These are phyloP conservation scores for Pythium chondricola DNA, from an alignment of 352 stramenopile species.

Conservation along the genomic window DNA sequence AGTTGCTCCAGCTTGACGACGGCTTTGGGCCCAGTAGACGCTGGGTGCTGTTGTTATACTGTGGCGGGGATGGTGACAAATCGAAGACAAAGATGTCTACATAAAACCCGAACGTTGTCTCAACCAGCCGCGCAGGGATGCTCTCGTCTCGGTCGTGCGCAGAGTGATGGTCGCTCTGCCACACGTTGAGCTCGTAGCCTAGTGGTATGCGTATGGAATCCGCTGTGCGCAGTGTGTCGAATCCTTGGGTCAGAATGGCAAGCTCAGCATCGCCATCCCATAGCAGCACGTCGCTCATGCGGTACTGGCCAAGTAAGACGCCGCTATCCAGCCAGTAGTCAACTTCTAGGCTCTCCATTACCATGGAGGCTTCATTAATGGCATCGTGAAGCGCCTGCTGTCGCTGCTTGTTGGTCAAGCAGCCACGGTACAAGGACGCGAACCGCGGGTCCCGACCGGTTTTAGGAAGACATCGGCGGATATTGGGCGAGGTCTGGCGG, in stretches of 20 bases:
- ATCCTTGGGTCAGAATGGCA: constrained; percentile 37
- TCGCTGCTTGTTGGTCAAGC: constrained; percentile 32
- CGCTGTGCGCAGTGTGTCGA: constrained; percentile 28
- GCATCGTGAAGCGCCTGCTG: constrained; percentile 31
- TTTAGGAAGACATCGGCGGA: constrained; percentile 11
- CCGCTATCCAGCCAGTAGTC: constrained; percentile 70
- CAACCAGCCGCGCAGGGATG: constrained; percentile 51
- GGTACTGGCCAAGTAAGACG: constrained; percentile 49
- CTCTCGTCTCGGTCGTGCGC: constrained; percentile 35
- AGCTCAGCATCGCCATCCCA: constrained; percentile 55
- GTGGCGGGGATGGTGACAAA: constrained; percentile 23
- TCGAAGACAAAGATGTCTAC: constrained; percentile 60
- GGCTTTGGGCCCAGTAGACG: constrained; percentile 32
- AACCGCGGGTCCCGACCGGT: constrained; percentile 6
- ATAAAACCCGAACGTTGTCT: constrained; percentile 56
- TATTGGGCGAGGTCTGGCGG: constrained; percentile 4
- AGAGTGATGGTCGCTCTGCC: constrained; percentile 30
- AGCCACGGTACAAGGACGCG: constrained; percentile 9
- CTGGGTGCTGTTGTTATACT: constrained; percentile 8
- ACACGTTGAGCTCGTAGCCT: constrained; percentile 45
- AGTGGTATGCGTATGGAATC: constrained; percentile 4
- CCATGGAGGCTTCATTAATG: constrained; percentile 29
- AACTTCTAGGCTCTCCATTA: constrained; percentile 34
- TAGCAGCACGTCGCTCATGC: constrained; percentile 37
- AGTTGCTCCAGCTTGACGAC: constrained; percentile 40